Base-by-base conservation (phyloP, 2,329 filamentous ascomycete species). In the Cladosporium sp. region DNA sequence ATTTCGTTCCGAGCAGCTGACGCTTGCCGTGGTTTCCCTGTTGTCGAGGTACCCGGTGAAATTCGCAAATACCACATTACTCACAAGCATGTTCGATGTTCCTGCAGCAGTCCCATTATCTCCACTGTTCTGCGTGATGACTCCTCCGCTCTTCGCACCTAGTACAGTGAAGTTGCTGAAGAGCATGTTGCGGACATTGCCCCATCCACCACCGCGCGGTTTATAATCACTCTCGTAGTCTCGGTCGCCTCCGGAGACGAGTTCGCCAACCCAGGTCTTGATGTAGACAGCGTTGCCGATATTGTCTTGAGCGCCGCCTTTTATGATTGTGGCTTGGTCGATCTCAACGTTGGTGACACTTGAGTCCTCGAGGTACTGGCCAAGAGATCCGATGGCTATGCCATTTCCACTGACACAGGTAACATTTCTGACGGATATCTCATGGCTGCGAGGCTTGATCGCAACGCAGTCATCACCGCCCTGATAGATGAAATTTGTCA, bases 391-490 rank as follows among this genome's bases (percentile, higher is more conserved):
- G 39, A 78, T 76, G 4, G 82, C 81, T 28, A 76, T 76, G 54
- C 76, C 76, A 60, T 84, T 84, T 3, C 81, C 81, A 12, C 79
- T 78, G 42, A 76, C 74, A 58, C 84, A 89, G 60, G 75, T 76
- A 6, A 77, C 64, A 67, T 83, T 87, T 58, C 81, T 78, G 58
- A 80, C 71, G 37, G 75, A 72, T 61, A 82, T 78, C 65, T 87
- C 84, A 71, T 84, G 79, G 59, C 84, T 85, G 72, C 88, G 79
- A 42, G 81, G 77, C 72, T 88, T 90, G 61, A 80, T 77, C 40
- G 81, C 80, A 25, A 85, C 80, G 71, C 88, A 90, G 58, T 82
- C 74, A 67, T 80, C 87, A 65, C 85, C 81, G 9, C 82, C 82
- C 70, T 82, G 80, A 64, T 82, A 84, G 5, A 74, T 70, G 54